Evolutionary conservation across 2,329 filamentous ascomycete species (phyloP).

Genomic region (Aureobasidium sp.): DNA sequence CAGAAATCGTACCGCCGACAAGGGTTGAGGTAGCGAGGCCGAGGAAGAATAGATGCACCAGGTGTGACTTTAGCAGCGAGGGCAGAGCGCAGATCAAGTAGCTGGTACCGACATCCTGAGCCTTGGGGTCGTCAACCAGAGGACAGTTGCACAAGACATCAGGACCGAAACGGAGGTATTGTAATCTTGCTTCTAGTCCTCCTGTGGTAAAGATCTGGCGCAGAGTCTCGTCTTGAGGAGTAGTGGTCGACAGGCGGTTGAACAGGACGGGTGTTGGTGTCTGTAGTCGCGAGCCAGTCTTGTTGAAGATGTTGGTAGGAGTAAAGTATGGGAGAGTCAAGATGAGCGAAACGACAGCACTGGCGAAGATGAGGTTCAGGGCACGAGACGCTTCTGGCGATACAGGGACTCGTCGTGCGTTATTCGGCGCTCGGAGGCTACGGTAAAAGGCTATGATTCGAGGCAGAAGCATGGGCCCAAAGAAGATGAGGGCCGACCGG

Average conservation of each 20-base stretch:
- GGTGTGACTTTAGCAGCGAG: constrained; percentile 65
- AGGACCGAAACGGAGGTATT: constrained; percentile 81
- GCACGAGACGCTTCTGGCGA: constrained; percentile 49
- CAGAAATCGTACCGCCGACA: constrained; percentile 56
- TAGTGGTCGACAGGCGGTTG: constrained; percentile 58
- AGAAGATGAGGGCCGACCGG: constrained; percentile 42
- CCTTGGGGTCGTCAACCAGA: constrained; percentile 56
- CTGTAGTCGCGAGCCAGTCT: constrained; percentile 73
- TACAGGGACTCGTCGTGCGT: constrained; percentile 46
- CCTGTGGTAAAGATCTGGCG: constrained; percentile 58
- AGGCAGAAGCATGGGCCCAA: constrained; percentile 66
- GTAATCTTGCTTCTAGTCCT: constrained; percentile 60
- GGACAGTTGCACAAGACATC: constrained; percentile 64
- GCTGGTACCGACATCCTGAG: constrained; percentile 42
- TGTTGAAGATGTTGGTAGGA: constrained; percentile 73
- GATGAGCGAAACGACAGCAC: constrained; percentile 47
- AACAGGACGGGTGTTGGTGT: constrained; percentile 82
- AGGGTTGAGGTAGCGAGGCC: constrained; percentile 65
- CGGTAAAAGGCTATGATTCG: constrained; percentile 60
- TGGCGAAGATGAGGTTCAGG: constrained; percentile 53
- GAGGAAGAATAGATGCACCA: constrained; percentile 66
- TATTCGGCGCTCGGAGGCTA: constrained; percentile 37
- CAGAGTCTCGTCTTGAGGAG: constrained; percentile 56
- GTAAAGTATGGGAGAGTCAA: constrained; percentile 58
- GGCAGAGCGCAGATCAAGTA: constrained; percentile 81